phyloP scores from a whole-genome alignment of 2,329 filamentous ascomycete genomes.

The Fusarium buharicum region DNA sequence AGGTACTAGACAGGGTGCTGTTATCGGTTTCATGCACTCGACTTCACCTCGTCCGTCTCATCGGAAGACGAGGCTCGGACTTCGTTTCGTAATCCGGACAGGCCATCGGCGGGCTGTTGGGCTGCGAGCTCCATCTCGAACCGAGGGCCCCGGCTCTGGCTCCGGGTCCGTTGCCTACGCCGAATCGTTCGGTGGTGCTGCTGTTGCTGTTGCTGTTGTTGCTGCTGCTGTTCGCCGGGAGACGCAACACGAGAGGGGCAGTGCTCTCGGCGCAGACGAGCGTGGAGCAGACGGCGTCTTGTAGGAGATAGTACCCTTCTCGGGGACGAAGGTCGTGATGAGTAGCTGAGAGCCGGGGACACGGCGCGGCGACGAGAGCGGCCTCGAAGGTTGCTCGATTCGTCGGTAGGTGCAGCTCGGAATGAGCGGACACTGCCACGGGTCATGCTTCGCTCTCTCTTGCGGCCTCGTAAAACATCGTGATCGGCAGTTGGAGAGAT shows the following conservation, averaged over 20 bases:
- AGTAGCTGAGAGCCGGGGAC: constrained; percentile 48
- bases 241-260: constrained; percentile 55
- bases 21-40: constrained; percentile 13
- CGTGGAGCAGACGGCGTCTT: constrained; percentile 55
- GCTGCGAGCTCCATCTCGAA: constrained; percentile 45
- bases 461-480: constrained; percentile 52
- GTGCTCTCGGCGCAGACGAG: constrained; percentile 57
- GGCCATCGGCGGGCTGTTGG: constrained; percentile 42
- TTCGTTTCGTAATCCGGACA: constrained; percentile 52
- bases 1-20: not conserved
- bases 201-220: constrained; percentile 43
- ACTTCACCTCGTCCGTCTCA: constrained; percentile 31
- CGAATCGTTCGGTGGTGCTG: constrained; percentile 46
- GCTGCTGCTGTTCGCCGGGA: constrained; percentile 47
- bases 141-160: constrained; percentile 51
- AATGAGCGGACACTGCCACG: constrained; percentile 48
- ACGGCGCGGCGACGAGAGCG: constrained; percentile 55
- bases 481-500: constrained; percentile 42
- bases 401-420: constrained; percentile 49
- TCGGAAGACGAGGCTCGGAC: constrained; percentile 45
- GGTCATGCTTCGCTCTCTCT: constrained; percentile 53
- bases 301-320: constrained; percentile 53
- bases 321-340: constrained; percentile 51
- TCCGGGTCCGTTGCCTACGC: constrained; percentile 53
- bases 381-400: constrained; percentile 57